Evolutionary conservation across 805 yeast genomes (phyloP).

Genomic region (Ogataea wickerhamii): DNA sequence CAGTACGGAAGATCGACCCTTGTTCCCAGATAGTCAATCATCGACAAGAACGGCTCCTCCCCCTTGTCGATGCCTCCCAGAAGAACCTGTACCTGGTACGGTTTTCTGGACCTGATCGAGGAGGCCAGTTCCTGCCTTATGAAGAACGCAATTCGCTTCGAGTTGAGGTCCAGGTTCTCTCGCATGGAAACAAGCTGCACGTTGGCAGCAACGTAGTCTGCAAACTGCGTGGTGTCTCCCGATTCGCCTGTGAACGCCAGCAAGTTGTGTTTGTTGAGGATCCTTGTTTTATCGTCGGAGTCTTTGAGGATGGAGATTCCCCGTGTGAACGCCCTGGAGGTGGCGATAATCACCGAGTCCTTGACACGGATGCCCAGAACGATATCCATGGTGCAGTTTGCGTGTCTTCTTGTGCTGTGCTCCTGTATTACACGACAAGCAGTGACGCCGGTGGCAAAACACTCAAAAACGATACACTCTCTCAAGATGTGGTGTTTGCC

Average conservation of each 20-base stretch:
- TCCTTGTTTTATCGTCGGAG: conserved; percentile 76
- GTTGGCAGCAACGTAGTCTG: conserved; percentile 91
- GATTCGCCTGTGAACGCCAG: conserved; percentile 94
- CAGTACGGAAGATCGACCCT: conserved; percentile 89
- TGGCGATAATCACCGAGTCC: conserved; percentile 81
- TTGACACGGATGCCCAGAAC: conserved; percentile 79
- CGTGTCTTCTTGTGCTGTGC: too few species aligned
- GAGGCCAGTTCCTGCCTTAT: conserved; percentile 85
- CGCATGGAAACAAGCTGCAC: conserved; percentile 84
- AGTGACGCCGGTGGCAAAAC: too few species aligned
- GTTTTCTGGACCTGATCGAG: conserved; percentile 88
- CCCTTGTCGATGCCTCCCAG: conserved; percentile 73
- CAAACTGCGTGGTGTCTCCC: conserved; percentile 94
- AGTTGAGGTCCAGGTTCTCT: conserved; percentile 75
- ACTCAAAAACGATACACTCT: too few species aligned
- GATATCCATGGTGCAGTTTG: conserved; percentile 85
- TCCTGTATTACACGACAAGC: too few species aligned
- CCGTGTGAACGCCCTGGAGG: conserved; percentile 92
- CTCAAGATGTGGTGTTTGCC: too few species aligned
- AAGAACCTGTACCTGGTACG: conserved; percentile 90
- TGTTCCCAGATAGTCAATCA: conserved; percentile 94
- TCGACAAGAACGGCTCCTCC: conserved; percentile 60
- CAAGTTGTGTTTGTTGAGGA: conserved; percentile 68
- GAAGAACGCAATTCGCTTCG: conserved; percentile 83
- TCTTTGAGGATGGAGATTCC: conserved; percentile 81